phyloP scores from a whole-genome alignment of 140 eudicot species.

The Oenanthe javanica region DNA sequence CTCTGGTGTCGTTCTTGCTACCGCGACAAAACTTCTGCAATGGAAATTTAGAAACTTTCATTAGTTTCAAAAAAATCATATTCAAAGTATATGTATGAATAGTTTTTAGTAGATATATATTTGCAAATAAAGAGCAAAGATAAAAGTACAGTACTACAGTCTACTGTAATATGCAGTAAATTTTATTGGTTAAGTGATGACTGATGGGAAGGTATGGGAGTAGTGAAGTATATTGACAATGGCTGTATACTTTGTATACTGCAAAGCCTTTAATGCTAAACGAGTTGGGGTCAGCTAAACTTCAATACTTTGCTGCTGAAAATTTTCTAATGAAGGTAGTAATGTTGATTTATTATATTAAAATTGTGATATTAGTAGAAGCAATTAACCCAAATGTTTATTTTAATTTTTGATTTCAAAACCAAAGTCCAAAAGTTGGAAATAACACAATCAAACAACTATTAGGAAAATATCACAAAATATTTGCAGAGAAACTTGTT shows the following conservation, averaged over 20 bases:
- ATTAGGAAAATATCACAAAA: neutral
- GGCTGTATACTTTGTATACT: neutral
- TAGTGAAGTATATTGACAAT: neutral
- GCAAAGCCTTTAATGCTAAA: neutral
- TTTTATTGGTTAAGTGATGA: neutral
- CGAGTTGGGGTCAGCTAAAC: neutral
- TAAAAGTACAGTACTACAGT: neutral
- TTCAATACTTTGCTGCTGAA: neutral
- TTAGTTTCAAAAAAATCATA: neutral
- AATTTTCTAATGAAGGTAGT: neutral
- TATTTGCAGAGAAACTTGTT: neutral
- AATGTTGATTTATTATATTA: neutral
- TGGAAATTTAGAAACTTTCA: neutral
- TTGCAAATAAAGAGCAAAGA: neutral
- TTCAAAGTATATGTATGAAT: neutral
- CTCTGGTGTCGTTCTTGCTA: constrained; percentile 87
- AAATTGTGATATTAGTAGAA: neutral
- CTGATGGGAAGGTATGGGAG: neutral
- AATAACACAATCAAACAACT: neutral
- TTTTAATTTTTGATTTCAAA: neutral
- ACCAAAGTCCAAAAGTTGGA: neutral
- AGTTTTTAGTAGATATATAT: neutral
- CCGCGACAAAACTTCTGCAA: constrained; percentile 94
- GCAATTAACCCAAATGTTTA: neutral
- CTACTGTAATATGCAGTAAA: neutral